A percentile compares a stretch with the other conserved stretches of the same genome.
phyloP scores from a whole-genome alignment of 257 asterid species.

The Solanum stenotomum region DNA sequence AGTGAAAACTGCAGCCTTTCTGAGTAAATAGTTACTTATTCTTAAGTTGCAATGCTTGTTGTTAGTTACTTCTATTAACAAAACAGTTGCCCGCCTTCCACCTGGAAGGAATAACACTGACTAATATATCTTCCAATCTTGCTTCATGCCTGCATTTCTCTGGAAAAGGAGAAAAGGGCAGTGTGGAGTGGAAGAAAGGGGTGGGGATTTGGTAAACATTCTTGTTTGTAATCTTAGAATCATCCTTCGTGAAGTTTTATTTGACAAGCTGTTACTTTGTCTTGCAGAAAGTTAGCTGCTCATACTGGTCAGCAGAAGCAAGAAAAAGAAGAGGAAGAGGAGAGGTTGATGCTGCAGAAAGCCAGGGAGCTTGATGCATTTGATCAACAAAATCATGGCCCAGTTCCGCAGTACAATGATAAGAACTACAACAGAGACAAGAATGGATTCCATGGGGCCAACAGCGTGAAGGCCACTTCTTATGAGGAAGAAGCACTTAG shows the following conservation, averaged over 20 bases:
- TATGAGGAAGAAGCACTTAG: conserved; percentile 94
- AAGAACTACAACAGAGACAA: conserved; percentile 59
- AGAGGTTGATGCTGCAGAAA: conserved; percentile 47
- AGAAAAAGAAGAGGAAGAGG: conserved; percentile 69
- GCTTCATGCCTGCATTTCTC: background rate
- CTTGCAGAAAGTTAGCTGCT: conserved; percentile 56
- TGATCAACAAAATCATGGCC: conserved; percentile 92
- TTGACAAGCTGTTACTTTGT: background rate
- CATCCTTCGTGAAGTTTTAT: background rate
- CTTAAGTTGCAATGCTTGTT: background rate
- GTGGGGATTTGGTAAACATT: background rate
- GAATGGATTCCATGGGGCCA: conserved; percentile 89
- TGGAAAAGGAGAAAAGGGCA: background rate
- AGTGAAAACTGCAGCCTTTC: background rate
- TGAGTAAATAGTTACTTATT: background rate
- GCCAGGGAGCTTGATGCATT: conserved; percentile 78
- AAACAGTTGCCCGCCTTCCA: background rate
- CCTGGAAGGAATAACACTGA: background rate
- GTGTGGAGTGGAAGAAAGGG: background rate
- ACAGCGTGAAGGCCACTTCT: conserved; percentile 82
- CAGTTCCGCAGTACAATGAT: conserved; percentile 72
- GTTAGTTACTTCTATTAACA: background rate
- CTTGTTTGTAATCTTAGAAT: background rate
- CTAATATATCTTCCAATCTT: background rate
- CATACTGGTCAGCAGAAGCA: conserved; percentile 59